A percentile compares a stretch with the other conserved stretches of the same genome.
These are phyloP conservation scores for Leptographium radiaticola DNA, from an alignment of 2,329 filamentous ascomycete species.

Conservation along the genomic window DNA sequence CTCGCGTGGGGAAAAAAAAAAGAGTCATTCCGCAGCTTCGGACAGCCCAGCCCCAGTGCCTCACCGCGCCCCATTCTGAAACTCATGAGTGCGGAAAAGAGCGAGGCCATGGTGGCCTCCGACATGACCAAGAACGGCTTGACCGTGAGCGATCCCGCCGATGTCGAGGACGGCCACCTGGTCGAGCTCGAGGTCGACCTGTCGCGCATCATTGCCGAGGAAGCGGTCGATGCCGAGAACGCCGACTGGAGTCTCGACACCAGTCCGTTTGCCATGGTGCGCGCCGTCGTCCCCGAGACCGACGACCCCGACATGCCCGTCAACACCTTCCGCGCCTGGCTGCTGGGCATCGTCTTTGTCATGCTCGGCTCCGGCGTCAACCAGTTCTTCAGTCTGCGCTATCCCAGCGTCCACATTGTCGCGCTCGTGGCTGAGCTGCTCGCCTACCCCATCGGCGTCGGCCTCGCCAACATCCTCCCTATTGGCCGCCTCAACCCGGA, in stretches of 20 bases:
- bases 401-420: conserved; percentile 30
- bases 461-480: conserved; percentile 24
- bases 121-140: too few species aligned
- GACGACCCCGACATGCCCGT: conserved; percentile 20
- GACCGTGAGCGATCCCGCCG: not conserved
- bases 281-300: conserved; percentile 20
- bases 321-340: conserved; percentile 33
- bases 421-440: conserved; percentile 31
- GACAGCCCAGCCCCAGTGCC: too few species aligned
- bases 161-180: conserved; percentile 15
- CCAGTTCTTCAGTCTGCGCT: conserved; percentile 32
- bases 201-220: conserved; percentile 13
- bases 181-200: conserved; percentile 20
- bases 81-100: not conserved
- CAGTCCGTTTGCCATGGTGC: conserved; percentile 19
- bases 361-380: conserved; percentile 32
- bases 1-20: too few species aligned
- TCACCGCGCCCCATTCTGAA: too few species aligned
- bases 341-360: conserved; percentile 30
- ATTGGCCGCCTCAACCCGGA: conserved; percentile 27
- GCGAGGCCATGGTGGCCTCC: not conserved
- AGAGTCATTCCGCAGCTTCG: too few species aligned
- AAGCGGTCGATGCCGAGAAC: conserved; percentile 15
- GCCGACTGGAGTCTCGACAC: conserved; percentile 14
- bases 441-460: conserved; percentile 27